phyloP scores from a whole-genome alignment of 208 protist genomes.

The Leishmania mexicana region DNA sequence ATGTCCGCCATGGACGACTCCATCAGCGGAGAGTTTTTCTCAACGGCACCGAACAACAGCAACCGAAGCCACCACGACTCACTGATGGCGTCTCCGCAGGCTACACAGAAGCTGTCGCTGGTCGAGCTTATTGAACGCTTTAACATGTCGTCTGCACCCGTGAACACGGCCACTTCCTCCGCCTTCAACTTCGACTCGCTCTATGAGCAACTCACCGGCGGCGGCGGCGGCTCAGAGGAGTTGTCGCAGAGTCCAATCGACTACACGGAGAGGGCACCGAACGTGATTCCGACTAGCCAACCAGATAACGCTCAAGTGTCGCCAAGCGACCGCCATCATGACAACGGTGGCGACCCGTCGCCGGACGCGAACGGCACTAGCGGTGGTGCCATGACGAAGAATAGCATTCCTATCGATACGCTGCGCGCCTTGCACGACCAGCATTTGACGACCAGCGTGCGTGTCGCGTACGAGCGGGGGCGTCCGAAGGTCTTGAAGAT shows the following conservation, averaged over 20 bases:
- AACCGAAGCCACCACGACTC: conserved; percentile 31
- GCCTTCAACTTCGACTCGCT: conserved; percentile 52
- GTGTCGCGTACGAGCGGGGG: conserved; percentile 60
- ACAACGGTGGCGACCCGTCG: background rate
- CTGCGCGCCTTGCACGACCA: conserved; percentile 94
- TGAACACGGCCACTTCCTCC: conserved; percentile 7
- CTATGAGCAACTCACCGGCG: conserved; percentile 52
- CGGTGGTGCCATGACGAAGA: conserved; percentile 21
- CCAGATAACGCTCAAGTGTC: background rate
- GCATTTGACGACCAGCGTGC: conserved; percentile 66
- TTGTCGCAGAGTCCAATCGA: conserved; percentile 22
- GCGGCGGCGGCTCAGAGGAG: conserved; percentile 33
- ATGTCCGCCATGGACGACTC: conserved; percentile 16
- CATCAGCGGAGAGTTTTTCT: conserved; percentile 31
- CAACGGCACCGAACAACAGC: conserved; percentile 17
- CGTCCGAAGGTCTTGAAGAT: conserved; percentile 56
- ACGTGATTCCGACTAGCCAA: background rate
- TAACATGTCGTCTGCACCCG: conserved; percentile 21
- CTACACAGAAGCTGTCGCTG: conserved; percentile 40
- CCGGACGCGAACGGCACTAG: conserved; percentile 23
- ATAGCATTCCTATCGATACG: conserved; percentile 95
- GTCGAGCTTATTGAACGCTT: conserved; percentile 57
- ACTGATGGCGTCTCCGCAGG: conserved; percentile 51
- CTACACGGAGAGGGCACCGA: conserved; percentile 15
- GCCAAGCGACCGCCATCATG: conserved; percentile 5